Base-by-base conservation (phyloP, 768 basidiomycete species). In the Nevesoporus exiguus region DNA sequence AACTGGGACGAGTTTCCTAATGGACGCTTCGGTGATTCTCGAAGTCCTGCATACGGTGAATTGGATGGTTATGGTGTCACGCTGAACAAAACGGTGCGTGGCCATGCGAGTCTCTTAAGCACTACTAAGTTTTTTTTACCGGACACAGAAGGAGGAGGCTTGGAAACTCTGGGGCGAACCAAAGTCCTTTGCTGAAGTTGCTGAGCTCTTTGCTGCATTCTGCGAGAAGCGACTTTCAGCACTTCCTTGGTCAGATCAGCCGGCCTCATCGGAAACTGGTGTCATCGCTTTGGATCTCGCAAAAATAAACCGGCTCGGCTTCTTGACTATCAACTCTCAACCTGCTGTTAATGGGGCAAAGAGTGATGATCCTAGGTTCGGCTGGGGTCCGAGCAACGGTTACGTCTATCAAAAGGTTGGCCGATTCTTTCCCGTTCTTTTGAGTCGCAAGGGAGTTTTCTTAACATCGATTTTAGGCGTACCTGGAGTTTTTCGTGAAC, bases 1-100 rank as follows among this genome's bases (percentile, higher is more conserved):
- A 92, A 97, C 66, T 99, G 97, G 97, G 97, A 99, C 67, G 96
- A 98, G 69, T 98, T 97, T 71, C 97, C 97, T 47, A 99, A 99
- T 70, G 97, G 97, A 51, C 91, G 97, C 61, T 99, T 96, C 66
- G 97, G 97, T 62, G 97, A 98, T 74, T 88, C 95, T 7, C 84
- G 97, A 54, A 93, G 90, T 79, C 97, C 97, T 27, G 97, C 97
- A 14, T 99, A 97, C 61, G 97, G 97, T 64, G 97, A 99, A 73
- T 74, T 99, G 51, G 96, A 99, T 66, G 96, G 96, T 2, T 98
- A 96, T 61, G 96, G 96, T 49, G 84, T 97, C 39, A 91, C 82
- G 71, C 83, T 98, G 63, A 94, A 94, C 69, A 88, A 96, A 65
- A 85, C 88, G 34, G 94, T 92, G 55, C 57, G 82, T 64, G 9